phyloP scores from a whole-genome alignment of 2,329 filamentous ascomycete species.

The Amphichorda felina region DNA sequence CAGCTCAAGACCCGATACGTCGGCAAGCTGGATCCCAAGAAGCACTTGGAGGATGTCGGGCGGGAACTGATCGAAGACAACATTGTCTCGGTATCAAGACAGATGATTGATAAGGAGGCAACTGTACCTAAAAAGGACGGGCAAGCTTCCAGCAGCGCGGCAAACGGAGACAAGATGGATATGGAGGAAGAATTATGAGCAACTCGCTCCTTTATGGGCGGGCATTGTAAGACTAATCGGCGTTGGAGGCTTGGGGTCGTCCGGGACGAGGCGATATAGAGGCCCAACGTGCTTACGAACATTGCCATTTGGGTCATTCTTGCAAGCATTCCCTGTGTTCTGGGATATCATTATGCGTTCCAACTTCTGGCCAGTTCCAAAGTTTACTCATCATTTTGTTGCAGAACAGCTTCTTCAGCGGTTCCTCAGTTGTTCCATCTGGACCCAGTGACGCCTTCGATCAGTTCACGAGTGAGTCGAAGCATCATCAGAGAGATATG shows the following conservation, averaged over 20 bases:
- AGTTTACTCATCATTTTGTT: too few species aligned
- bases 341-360: not conserved
- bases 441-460: too few species aligned
- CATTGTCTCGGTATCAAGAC: conserved; percentile 93
- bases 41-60: conserved; percentile 93
- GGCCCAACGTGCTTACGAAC: not conserved
- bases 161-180: conserved; percentile 55
- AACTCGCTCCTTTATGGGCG: too few species aligned
- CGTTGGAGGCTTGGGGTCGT: not conserved
- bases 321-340: not conserved
- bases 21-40: conserved; percentile 97
- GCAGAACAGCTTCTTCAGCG: too few species aligned
- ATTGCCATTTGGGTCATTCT: not conserved
- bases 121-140: conserved; percentile 68
- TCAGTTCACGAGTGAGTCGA: too few species aligned
- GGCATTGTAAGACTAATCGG: conserved; percentile 4
- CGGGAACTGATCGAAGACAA: conserved; percentile 98
- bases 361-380: too few species aligned
- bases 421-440: too few species aligned
- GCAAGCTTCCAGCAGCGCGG: conserved; percentile 28
- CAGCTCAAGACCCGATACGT: conserved; percentile 98
- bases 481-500: too few species aligned
- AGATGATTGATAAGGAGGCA: conserved; percentile 99
- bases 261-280: not conserved
- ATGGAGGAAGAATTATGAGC: conserved; percentile 46